Percentiles rank a stretch among this genome's conserved stretches.
Conservation (phyloP, 2,329 filamentous ascomycete species). For the Hypoxylon sp. region DNA sequence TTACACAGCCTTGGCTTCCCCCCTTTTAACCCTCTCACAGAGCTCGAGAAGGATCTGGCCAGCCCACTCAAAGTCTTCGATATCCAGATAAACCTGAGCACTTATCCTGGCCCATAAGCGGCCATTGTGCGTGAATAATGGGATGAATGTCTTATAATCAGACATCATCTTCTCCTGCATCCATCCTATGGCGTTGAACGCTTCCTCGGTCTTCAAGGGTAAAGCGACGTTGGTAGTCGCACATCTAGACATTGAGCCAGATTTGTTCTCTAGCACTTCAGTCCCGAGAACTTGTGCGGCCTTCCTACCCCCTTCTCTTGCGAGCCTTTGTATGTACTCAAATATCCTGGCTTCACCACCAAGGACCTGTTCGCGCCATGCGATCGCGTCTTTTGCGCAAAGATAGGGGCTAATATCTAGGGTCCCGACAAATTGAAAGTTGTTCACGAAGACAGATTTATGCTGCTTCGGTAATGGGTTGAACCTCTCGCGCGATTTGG, state of each 20-base stretch:
- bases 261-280: constrained; percentile 75
- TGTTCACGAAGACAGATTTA: constrained; percentile 73
- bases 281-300: constrained; percentile 77
- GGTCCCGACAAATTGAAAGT: constrained; percentile 84
- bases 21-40: constrained; percentile 57
- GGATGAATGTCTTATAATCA: constrained; percentile 79
- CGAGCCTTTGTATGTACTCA: constrained; percentile 72
- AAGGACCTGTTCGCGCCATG: constrained; percentile 76
- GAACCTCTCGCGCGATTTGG: constrained; percentile 54
- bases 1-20: constrained; percentile 38
- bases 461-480: constrained; percentile 59
- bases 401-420: constrained; percentile 79
- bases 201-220: constrained; percentile 65
- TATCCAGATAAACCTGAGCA: constrained; percentile 86
- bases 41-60: constrained; percentile 69
- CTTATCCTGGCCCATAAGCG: constrained; percentile 80
- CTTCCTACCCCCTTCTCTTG: constrained; percentile 70
- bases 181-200: constrained; percentile 66
- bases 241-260: constrained; percentile 73
- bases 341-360: constrained; percentile 81
- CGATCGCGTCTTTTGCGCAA: constrained; percentile 77
- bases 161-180: constrained; percentile 66
- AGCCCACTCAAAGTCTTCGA: constrained; percentile 81
- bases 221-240: constrained; percentile 80
- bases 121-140: constrained; percentile 70